phyloP scores from a whole-genome alignment of 768 basidiomycete genomes.

The Trametes coccinea region DNA sequence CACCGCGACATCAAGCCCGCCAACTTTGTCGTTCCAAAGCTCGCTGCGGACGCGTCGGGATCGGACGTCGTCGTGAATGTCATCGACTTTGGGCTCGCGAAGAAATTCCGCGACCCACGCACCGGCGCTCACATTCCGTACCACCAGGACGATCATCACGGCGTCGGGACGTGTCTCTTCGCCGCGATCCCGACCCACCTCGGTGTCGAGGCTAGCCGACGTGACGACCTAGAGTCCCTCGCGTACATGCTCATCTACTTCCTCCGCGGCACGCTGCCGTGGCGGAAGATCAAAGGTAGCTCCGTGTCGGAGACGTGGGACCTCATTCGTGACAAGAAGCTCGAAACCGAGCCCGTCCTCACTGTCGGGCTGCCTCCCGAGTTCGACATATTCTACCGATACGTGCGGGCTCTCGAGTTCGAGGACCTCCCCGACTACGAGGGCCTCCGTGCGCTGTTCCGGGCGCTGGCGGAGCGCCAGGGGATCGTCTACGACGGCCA shows the following conservation, averaged over 20 bases:
- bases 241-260: slow-evolving; percentile 87
- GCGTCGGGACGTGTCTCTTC: slow-evolving; percentile 77
- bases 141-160: slow-evolving; percentile 71
- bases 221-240: slow-evolving; percentile 78
- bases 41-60: slow-evolving; percentile 38
- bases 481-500: slow-evolving; percentile 31
- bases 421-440: slow-evolving; percentile 90
- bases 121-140: slow-evolving; percentile 72
- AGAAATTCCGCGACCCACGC: slow-evolving; percentile 68
- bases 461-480: slow-evolving; percentile 38
- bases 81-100: slow-evolving; percentile 85
- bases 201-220: slow-evolving; percentile 74
- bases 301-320: slow-evolving; percentile 73
- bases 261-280: slow-evolving; percentile 73
- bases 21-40: slow-evolving; percentile 85
- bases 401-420: slow-evolving; percentile 80
- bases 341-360: slow-evolving; percentile 63
- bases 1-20: slow-evolving; percentile 99
- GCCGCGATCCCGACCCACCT: slow-evolving; percentile 74
- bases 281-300: slow-evolving; percentile 70
- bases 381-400: slow-evolving; percentile 76
- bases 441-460: slow-evolving; percentile 74
- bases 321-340: slow-evolving; percentile 71
- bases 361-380: slow-evolving; percentile 78
- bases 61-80: slow-evolving; percentile 81